Conservation (phyloP, 129 eudicot genomes). For the Sambucus nigra region DNA sequence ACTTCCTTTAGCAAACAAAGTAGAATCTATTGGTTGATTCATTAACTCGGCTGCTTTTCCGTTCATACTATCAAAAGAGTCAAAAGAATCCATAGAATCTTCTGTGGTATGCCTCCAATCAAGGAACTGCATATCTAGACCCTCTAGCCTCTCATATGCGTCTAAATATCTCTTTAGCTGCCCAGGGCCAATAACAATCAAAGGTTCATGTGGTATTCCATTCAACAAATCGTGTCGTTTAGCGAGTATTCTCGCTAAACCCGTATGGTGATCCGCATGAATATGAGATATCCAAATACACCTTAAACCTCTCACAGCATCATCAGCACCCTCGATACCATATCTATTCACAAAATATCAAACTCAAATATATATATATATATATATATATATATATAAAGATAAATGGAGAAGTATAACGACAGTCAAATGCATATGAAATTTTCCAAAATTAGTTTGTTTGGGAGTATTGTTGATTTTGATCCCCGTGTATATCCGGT, state of each 20-base stretch:
- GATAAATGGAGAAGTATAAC: background rate
- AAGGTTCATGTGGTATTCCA: slow-evolving; percentile 60
- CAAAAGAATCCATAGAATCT: slow-evolving; percentile 46
- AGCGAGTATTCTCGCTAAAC: slow-evolving; percentile 82
- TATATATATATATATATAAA: background rate
- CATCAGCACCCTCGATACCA: slow-evolving; percentile 68
- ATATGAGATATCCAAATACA: slow-evolving; percentile 94
- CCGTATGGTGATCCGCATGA: slow-evolving; percentile 91
- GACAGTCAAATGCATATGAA: background rate
- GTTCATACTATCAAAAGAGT: slow-evolving; percentile 10
- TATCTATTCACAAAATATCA: slow-evolving; percentile 25
- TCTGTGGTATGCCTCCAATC: slow-evolving; percentile 79
- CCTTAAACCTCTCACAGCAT: slow-evolving; percentile 55
- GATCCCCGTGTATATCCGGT: no score
- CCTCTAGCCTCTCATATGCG: slow-evolving; percentile 80
- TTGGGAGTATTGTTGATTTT: no score
- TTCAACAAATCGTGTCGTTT: slow-evolving; percentile 64
- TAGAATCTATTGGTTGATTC: slow-evolving; percentile 16
- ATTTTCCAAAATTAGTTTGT: background rate
- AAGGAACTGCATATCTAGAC: slow-evolving; percentile 77
- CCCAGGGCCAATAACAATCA: slow-evolving; percentile 69
- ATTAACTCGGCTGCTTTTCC: slow-evolving; percentile 3
- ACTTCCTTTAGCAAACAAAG: slow-evolving; percentile 49
- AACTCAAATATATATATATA: background rate
- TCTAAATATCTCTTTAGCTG: slow-evolving; percentile 66